Conservation (phyloP, 257 asterid species). For the Nyctanthes arbortristis region DNA sequence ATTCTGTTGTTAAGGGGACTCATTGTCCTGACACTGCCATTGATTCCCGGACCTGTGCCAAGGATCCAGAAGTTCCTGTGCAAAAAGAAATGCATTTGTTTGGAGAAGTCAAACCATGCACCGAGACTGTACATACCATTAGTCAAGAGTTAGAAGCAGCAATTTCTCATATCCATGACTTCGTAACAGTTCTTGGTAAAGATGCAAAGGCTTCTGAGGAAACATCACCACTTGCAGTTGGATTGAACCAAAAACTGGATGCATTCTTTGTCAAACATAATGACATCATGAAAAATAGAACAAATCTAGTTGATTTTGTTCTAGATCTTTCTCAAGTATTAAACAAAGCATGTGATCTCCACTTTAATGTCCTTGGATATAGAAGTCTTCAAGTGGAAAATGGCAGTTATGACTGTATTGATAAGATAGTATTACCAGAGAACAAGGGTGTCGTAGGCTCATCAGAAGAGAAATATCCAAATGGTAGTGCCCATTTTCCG, state of each 20-base stretch:
- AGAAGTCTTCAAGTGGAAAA: constrained; percentile 71
- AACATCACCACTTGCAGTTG: constrained; percentile 51
- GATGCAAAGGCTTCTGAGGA: constrained; percentile 60
- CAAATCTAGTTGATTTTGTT: constrained; percentile 56
- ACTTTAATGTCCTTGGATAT: constrained; percentile 65
- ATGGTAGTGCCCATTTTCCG: constrained; percentile 63
- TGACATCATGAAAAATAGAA: constrained; percentile 43
- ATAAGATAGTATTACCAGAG: constrained; percentile 86
- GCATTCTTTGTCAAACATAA: constrained; percentile 54
- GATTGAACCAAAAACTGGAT: constrained; percentile 45
- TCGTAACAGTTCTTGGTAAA: constrained; percentile 63
- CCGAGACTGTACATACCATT: constrained; percentile 30
- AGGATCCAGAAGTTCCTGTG: constrained; percentile 30
- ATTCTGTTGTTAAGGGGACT: constrained; percentile 30
- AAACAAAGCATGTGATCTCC: constrained; percentile 64
- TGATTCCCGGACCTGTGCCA: constrained; percentile 26
- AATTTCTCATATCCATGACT: constrained; percentile 60
- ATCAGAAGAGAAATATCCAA: constrained; percentile 51
- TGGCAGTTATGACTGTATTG: constrained; percentile 77
- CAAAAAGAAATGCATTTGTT: constrained; percentile 33
- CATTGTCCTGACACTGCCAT: constrained; percentile 26
- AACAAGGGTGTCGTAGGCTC: constrained; percentile 56
- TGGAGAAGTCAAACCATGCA: constrained; percentile 33
- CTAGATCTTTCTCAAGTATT: constrained; percentile 67
- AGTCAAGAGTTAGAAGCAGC: constrained; percentile 58